phyloP scores from a whole-genome alignment of 2,329 filamentous ascomycete species.

The Fusarium zealandicum region DNA sequence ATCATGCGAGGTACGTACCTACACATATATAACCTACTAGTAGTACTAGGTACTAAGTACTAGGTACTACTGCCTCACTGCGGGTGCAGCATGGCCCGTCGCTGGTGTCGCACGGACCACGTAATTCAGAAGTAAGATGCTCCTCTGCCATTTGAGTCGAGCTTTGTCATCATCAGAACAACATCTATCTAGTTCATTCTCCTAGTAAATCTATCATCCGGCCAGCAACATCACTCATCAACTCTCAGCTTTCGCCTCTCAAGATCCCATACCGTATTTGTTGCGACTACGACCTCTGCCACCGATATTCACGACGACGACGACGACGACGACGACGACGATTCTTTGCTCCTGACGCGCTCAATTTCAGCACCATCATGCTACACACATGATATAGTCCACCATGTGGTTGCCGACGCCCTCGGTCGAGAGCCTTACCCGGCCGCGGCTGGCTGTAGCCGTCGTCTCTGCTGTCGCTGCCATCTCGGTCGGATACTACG shows the following conservation, averaged over 20 bases:
- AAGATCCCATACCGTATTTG: neutral
- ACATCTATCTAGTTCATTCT: slow-evolving; percentile 12
- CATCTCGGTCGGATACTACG: slow-evolving; percentile 64
- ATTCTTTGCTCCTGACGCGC: slow-evolving; percentile 15
- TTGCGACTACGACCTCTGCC: neutral
- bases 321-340: too few relatives aligned
- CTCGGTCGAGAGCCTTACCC: slow-evolving; percentile 62
- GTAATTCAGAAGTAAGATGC: too few relatives aligned
- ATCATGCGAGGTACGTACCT: slow-evolving; percentile 20
- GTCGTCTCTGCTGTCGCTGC: slow-evolving; percentile 63
- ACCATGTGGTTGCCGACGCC: slow-evolving; percentile 57
- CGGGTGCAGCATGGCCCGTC: too few relatives aligned
- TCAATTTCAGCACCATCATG: slow-evolving; percentile 44
- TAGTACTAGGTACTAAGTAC: too few relatives aligned
- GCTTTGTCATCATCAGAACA: slow-evolving; percentile 35
- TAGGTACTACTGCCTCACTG: too few relatives aligned
- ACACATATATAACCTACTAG: too few relatives aligned
- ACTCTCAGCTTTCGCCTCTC: neutral
- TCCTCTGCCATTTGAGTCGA: slow-evolving; percentile 11
- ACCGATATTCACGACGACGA: slow-evolving; percentile 3
- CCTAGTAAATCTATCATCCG: neutral
- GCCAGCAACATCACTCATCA: neutral
- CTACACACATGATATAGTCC: slow-evolving; percentile 42
- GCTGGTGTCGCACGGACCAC: too few relatives aligned
- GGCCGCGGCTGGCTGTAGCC: slow-evolving; percentile 63